Percentiles rank a stretch among this genome's conserved stretches.
Evolutionary conservation across 1,284 basidiomycete genomes (phyloP).

Genomic region (Heimioporus punctisporus): DNA sequence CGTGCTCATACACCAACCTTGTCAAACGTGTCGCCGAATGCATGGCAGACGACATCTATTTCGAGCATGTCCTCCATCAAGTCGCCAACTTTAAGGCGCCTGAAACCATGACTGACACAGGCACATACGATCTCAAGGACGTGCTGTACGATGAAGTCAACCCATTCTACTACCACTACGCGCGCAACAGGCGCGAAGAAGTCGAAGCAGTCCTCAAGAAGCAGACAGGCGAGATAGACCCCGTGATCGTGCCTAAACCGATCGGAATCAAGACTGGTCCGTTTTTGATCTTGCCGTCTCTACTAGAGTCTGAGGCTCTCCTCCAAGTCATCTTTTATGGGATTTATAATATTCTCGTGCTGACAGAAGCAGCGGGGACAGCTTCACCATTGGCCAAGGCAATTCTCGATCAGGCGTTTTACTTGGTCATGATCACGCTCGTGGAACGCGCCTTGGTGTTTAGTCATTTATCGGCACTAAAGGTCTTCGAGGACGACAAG

Average conservation of each 20-base stretch:
- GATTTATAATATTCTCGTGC: conserved; percentile 66
- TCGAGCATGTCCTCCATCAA: conserved; percentile 80
- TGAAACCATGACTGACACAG: conserved; percentile 77
- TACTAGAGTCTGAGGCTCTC: conserved; percentile 70
- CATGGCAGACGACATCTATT: conserved; percentile 83
- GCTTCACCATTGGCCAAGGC: conserved; percentile 80
- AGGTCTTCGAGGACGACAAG: conserved; percentile 58
- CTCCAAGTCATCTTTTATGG: conserved; percentile 81
- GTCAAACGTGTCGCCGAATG: conserved; percentile 92
- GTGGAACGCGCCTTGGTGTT: conserved; percentile 71
- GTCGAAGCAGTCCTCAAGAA: conserved; percentile 84
- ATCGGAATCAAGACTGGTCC: conserved; percentile 70
- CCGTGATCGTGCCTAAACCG: conserved; percentile 76
- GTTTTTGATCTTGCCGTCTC: conserved; percentile 58
- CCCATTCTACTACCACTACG: conserved; percentile 97
- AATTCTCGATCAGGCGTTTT: conserved; percentile 88
- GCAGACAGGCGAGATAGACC: conserved; percentile 61
- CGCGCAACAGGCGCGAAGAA: conserved; percentile 93
- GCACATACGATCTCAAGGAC: conserved; percentile 88
- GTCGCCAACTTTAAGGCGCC: conserved; percentile 88
- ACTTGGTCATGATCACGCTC: conserved; percentile 84
- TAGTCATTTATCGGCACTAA: conserved; percentile 54
- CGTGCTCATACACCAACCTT: conserved; percentile 91
- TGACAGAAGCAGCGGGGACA: conserved; percentile 57
- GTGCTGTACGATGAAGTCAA: conserved; percentile 89